These are phyloP conservation scores for Yarrowia deformans DNA, from an alignment of 805 yeast genomes.

Conservation along the genomic window DNA sequence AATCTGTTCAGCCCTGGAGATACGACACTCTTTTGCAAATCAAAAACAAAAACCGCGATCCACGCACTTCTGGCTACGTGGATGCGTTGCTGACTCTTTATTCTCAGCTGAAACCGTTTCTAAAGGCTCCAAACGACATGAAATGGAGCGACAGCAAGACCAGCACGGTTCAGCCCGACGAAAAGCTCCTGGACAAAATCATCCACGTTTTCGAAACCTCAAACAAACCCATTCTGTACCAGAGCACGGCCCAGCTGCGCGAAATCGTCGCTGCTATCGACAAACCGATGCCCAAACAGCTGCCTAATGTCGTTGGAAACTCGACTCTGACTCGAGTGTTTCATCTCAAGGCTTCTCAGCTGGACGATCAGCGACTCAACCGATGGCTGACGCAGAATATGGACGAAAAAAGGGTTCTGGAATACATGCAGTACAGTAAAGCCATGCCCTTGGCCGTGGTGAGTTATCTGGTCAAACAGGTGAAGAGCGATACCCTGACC, in stretches of 20 bases:
- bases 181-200: constrained; percentile 11
- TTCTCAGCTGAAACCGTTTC: constrained; percentile 19
- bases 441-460: constrained; percentile 15
- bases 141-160: constrained; percentile 12
- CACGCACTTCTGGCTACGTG: constrained; percentile 3
- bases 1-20: constrained; percentile 20
- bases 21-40: constrained; percentile 27
- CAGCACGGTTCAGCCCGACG: constrained; percentile 3
- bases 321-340: background rate
- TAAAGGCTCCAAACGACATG: constrained; percentile 13
- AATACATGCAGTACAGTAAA: constrained; percentile 13
- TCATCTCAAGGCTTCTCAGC: background rate
- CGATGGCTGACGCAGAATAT: constrained; percentile 14
- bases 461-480: background rate
- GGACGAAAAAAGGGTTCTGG: constrained; percentile 11
- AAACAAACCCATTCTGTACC: constrained; percentile 14
- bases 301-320: constrained; percentile 1
- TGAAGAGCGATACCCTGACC: background rate
- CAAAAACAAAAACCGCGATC: constrained; percentile 36
- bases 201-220: constrained; percentile 10
- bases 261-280: constrained; percentile 20
- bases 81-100: constrained; percentile 22
- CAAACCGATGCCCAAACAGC: constrained; percentile 28
- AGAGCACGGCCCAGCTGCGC: constrained; percentile 5
- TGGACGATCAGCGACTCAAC: constrained; percentile 24